Conservation (phyloP, 441 rosid species). For the Corymbia calophylla region DNA sequence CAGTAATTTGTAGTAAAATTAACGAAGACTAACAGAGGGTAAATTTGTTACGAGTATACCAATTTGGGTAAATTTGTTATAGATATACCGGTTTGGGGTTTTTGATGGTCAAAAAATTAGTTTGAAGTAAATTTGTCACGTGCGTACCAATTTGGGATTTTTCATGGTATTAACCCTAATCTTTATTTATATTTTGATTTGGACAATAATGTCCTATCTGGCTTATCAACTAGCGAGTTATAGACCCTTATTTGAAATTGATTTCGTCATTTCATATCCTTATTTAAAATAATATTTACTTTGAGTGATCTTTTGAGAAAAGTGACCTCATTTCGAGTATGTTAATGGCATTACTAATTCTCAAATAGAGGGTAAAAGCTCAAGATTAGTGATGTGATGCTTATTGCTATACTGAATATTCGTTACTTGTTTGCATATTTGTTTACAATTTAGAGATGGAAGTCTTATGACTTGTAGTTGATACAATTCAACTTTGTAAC, state of each 20-base stretch:
- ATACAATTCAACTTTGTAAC: neutral
- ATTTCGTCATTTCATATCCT: fast-evolving
- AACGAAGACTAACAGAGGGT: too few species aligned
- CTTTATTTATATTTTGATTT: neutral
- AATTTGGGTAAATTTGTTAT: too few species aligned
- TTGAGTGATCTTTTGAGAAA: neutral
- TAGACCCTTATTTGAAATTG: neutral
- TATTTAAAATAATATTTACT: too few species aligned
- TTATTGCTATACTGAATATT: neutral
- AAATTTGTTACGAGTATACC: too few species aligned
- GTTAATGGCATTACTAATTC: neutral
- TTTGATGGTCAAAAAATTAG: too few species aligned
- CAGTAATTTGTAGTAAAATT: too few species aligned
- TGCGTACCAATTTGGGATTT: fast-evolving
- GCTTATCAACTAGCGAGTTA: neutral
- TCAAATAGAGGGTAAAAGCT: too few species aligned
- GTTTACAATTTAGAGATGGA: neutral
- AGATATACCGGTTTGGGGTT: too few species aligned
- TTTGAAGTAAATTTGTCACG: too few species aligned
- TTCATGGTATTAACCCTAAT: too few species aligned
- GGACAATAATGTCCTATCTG: neutral
- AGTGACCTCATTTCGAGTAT: neutral
- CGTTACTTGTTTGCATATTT: too few species aligned
- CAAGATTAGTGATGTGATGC: neutral
- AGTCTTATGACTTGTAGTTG: neutral